phyloP scores from a whole-genome alignment of 2,329 filamentous ascomycete genomes.

The Epichloe uncinata region DNA sequence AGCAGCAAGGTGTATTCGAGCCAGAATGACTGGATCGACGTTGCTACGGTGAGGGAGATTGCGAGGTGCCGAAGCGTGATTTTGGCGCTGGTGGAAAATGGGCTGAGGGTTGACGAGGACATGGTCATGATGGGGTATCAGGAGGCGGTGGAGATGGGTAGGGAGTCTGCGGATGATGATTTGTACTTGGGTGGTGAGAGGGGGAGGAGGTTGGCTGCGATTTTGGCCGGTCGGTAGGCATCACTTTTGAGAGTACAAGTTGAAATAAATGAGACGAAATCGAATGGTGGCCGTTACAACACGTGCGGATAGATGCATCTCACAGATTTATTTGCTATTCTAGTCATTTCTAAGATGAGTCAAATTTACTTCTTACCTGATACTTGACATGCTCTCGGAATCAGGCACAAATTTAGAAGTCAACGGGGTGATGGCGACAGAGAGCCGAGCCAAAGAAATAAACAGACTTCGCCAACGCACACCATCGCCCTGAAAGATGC shows the following conservation, averaged over 20 bases:
- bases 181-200: slow-evolving; percentile 46
- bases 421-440: background rate
- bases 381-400: background rate
- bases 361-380: too few species aligned
- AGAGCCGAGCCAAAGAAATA: background rate
- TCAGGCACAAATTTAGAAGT: background rate
- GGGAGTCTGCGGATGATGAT: slow-evolving; percentile 46
- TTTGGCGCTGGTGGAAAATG: slow-evolving; percentile 66
- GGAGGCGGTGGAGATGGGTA: slow-evolving; percentile 62
- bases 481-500: background rate
- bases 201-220: slow-evolving; percentile 36
- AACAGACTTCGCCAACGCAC: background rate
- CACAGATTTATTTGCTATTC: too few species aligned
- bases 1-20: slow-evolving; percentile 82
- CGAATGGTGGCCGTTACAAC: background rate
- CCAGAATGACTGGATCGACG: slow-evolving; percentile 76
- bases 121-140: slow-evolving; percentile 74
- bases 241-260: too few species aligned
- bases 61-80: slow-evolving; percentile 71
- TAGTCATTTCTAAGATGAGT: too few species aligned
- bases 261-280: background rate
- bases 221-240: slow-evolving; percentile 15
- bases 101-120: slow-evolving; percentile 78
- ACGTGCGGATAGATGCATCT: too few species aligned
- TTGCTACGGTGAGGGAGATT: slow-evolving; percentile 76